These are phyloP conservation scores for Pythium oligandrum DNA, from an alignment of 352 stramenopile genomes.

Conservation along the genomic window DNA sequence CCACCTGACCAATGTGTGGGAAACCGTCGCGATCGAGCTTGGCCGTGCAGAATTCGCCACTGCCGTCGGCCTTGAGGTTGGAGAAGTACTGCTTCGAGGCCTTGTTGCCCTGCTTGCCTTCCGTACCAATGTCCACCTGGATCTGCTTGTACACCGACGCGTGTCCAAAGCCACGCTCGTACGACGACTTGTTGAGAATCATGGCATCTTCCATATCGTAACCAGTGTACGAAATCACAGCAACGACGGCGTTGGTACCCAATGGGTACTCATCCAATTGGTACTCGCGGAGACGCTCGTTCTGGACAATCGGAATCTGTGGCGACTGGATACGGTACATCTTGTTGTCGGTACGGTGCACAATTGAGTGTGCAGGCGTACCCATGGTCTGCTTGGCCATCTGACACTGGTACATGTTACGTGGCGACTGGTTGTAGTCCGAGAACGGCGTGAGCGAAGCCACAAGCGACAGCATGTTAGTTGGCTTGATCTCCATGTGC, in stretches of 20 bases:
- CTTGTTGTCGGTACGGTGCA: constrained; percentile 98
- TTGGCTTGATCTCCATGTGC: constrained; percentile 98
- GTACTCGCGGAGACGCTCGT: constrained; percentile 93
- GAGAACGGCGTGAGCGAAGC: constrained; percentile 98
- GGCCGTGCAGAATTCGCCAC: constrained; percentile 53
- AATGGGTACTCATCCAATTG: constrained; percentile 99
- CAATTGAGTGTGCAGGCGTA: constrained; percentile 95
- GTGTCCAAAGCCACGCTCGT: constrained; percentile 97
- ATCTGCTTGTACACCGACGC: constrained; percentile 99
- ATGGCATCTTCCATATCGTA: constrained; percentile 99
- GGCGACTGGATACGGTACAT: constrained; percentile 98
- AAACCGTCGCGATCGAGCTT: constrained; percentile 96
- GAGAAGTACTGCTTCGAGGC: constrained; percentile 88
- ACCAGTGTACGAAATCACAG: constrained; percentile 99
- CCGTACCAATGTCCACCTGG: constrained; percentile 84
- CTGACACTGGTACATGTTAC: constrained; percentile 99
- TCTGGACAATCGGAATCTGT: constrained; percentile 98
- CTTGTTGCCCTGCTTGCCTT: constrained; percentile 60
- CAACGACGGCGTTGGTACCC: constrained; percentile 98
- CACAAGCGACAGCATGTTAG: constrained; percentile 99
- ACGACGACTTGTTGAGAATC: constrained; percentile 99
- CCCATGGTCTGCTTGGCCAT: constrained; percentile 99
- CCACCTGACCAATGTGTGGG: constrained; percentile 92
- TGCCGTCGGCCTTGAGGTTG: constrained; percentile 86
- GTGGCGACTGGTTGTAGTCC: constrained; percentile 99